phyloP scores from a whole-genome alignment of 805 yeast genomes.

The Starmerella lactis-condensi region DNA sequence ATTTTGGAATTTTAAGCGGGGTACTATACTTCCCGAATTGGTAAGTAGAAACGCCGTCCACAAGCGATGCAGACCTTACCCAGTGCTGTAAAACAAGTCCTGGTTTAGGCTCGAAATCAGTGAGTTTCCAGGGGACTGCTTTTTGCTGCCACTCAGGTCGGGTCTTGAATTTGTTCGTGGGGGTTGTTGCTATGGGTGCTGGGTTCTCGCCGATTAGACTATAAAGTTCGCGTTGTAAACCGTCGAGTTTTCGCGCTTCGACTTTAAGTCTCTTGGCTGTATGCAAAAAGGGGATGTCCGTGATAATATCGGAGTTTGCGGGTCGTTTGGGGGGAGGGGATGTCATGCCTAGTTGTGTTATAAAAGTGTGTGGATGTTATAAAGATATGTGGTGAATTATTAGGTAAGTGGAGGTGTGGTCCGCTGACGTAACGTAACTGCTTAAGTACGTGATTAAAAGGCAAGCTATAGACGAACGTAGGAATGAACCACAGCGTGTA shows the following conservation, averaged over 20 bases:
- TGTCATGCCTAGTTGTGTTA: too few relatives aligned
- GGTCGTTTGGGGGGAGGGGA: too few relatives aligned
- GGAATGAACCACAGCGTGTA: too few relatives aligned
- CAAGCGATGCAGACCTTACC: conserved; percentile 33
- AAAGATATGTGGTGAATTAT: too few relatives aligned
- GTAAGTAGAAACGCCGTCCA: conserved; percentile 28
- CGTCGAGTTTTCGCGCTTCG: conserved; percentile 26
- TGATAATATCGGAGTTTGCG: conserved; percentile 7
- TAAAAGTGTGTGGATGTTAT: too few relatives aligned
- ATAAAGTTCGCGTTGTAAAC: conserved; percentile 79
- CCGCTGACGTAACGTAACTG: too few relatives aligned
- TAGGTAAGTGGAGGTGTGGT: too few relatives aligned
- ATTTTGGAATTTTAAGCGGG: conserved; percentile 46
- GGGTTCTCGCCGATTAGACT: conserved; percentile 79
- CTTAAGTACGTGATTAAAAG: too few relatives aligned
- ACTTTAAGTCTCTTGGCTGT: conserved; percentile 20
- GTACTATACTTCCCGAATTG: conserved; percentile 60
- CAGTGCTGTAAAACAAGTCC: conserved; percentile 53
- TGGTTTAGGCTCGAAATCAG: conserved; percentile 38
- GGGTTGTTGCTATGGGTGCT: conserved; percentile 55
- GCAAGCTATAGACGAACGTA: too few relatives aligned
- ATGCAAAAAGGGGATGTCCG: conserved; percentile 13
- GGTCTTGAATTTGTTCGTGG: conserved; percentile 38
- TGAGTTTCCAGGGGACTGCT: conserved; percentile 69
- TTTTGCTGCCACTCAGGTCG: conserved; percentile 40